Percentiles rank a stretch among this genome's conserved stretches.
Evolutionary conservation across 2,329 filamentous ascomycete species (phyloP).

Genomic region (Orbilia blumenaviensis): DNA sequence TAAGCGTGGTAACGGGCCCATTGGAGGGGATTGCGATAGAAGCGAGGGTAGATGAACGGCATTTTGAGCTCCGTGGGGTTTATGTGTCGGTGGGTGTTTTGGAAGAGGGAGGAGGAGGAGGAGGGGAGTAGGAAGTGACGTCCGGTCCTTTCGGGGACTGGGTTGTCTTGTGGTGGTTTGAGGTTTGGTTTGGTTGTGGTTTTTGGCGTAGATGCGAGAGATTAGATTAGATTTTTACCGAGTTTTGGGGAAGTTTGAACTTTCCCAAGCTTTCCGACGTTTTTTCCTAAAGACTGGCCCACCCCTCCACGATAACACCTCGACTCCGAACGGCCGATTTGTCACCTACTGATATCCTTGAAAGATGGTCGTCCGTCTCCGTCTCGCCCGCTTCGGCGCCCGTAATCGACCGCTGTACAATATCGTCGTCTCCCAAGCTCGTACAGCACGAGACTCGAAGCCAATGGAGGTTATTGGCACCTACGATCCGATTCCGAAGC

Average conservation of each 20-base stretch:
- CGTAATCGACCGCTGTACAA: slow-evolving; percentile 93
- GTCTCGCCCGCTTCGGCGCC: slow-evolving; percentile 91
- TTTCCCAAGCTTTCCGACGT: background rate
- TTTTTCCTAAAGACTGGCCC: background rate
- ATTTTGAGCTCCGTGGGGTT: slow-evolving; percentile 68
- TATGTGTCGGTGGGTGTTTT: no score
- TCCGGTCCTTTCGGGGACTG: background rate
- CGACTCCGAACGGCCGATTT: background rate
- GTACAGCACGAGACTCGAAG: slow-evolving; percentile 86
- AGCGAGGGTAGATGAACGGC: slow-evolving; percentile 73
- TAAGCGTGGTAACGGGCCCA: slow-evolving; percentile 89
- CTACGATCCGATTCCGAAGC: slow-evolving; percentile 74
- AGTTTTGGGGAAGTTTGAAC: background rate
- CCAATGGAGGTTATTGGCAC: slow-evolving; percentile 92
- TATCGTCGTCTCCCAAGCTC: slow-evolving; percentile 91
- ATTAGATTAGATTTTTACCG: slow-evolving; percentile 43
- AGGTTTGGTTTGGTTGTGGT: background rate
- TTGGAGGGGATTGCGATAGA: slow-evolving; percentile 83
- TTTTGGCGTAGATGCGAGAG: slow-evolving; percentile 17
- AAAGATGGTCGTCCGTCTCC: slow-evolving; percentile 90
- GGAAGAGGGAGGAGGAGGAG: background rate
- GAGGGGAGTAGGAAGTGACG: background rate
- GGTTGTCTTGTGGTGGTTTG: background rate
- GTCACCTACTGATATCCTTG: background rate
- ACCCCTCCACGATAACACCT: no score